Conservation (phyloP, 257 asterid species). For the Solanum raphanifolium region DNA sequence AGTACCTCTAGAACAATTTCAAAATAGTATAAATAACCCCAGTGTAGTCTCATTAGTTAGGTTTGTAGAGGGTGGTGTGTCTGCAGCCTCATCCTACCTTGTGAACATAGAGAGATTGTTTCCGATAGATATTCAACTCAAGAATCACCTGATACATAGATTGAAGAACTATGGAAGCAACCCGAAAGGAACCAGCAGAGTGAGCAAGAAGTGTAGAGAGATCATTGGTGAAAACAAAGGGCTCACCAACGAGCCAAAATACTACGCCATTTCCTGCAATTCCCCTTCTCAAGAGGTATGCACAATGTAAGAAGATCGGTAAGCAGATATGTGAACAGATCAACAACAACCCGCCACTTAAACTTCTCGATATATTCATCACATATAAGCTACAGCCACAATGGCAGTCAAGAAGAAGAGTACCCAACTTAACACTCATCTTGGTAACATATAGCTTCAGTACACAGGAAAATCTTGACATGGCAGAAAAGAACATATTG, state of each 20-base stretch:
- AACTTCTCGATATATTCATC: slow-evolving; percentile 9
- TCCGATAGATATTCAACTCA: too few relatives aligned
- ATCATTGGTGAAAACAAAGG: background rate
- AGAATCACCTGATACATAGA: background rate
- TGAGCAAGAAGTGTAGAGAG: background rate
- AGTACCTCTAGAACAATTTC: too few relatives aligned
- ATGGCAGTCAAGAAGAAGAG: slow-evolving; percentile 36
- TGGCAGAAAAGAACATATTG: background rate
- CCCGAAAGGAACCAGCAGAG: background rate
- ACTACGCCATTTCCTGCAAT: background rate
- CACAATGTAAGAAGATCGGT: slow-evolving; percentile 37
- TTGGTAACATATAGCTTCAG: slow-evolving; percentile 27
- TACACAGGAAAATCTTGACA: background rate
- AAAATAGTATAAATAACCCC: too few relatives aligned
- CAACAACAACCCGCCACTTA: slow-evolving; percentile 44
- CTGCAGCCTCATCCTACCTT: background rate
- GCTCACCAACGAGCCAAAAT: background rate
- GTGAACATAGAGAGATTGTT: background rate
- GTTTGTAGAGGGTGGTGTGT: background rate
- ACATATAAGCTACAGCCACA: slow-evolving; percentile 34
- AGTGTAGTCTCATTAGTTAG: background rate
- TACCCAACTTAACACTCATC: slow-evolving; percentile 13
- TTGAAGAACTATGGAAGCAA: background rate
- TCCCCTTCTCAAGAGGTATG: background rate
- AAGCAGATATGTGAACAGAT: slow-evolving; percentile 32